These are phyloP conservation scores for Westerdykella aurantiaca DNA, from an alignment of 2,329 filamentous ascomycete genomes.

Conservation along the genomic window DNA sequence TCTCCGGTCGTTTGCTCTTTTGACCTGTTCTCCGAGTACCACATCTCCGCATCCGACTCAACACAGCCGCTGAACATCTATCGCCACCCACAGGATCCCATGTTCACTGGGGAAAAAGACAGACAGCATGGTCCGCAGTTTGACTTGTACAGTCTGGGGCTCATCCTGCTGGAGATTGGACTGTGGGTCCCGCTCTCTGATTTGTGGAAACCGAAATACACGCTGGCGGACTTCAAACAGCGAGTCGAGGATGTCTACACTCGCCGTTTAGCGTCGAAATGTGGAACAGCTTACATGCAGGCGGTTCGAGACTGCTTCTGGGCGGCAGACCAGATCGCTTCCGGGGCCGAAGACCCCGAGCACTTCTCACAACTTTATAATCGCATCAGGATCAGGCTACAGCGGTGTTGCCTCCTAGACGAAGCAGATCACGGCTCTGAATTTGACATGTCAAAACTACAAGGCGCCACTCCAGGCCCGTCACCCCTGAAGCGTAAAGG, in stretches of 20 bases:
- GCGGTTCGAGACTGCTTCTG: conserved; percentile 67
- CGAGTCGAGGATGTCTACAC: conserved; percentile 60
- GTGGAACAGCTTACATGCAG: conserved; percentile 69
- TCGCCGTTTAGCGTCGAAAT: conserved; percentile 59
- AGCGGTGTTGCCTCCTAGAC: conserved; percentile 37
- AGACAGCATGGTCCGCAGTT: conserved; percentile 34
- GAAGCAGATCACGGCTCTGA: conserved; percentile 32
- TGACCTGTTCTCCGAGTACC: conserved; percentile 61
- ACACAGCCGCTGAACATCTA: conserved; percentile 48
- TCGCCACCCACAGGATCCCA: conserved; percentile 57
- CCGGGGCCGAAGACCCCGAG: conserved; percentile 25
- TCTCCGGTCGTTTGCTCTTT: conserved; percentile 67
- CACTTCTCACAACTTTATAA: conserved; percentile 31
- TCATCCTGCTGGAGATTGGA: conserved; percentile 68
- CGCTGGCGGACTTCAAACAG: conserved; percentile 56
- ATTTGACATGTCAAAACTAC: conserved; percentile 20
- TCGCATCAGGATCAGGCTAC: conserved; percentile 43
- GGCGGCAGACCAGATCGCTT: conserved; percentile 52
- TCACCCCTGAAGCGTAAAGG: conserved; percentile 31
- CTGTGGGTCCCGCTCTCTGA: conserved; percentile 64
- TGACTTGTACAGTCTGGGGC: conserved; percentile 68
- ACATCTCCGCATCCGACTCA: conserved; percentile 38
- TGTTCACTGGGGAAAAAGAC: conserved; percentile 26
- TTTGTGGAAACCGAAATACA: conserved; percentile 55
- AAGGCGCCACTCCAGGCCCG: conserved; percentile 14